Evolutionary conservation across 192 early-diverging fungal species (phyloP).

Genomic region (Lunasporangiospora selenospora): DNA sequence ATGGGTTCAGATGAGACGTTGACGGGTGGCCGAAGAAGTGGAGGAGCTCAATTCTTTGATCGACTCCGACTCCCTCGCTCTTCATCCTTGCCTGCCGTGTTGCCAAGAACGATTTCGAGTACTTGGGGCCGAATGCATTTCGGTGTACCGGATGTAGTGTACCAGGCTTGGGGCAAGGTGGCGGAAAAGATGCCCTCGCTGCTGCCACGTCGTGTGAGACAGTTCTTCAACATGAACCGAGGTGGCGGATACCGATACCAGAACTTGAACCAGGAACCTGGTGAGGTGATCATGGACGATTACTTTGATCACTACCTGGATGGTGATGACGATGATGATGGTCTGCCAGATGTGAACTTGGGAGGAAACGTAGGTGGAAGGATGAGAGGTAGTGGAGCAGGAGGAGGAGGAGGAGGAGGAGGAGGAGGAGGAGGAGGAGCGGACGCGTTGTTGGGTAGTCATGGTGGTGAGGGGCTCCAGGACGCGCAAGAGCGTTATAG

Average conservation of each 20-base stretch:
- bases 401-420: no score
- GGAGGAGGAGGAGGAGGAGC: no score
- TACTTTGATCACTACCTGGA: slow-evolving; percentile 50
- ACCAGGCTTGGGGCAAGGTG: slow-evolving; percentile 36
- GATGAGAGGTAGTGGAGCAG: no score
- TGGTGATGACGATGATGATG: slow-evolving; percentile 35
- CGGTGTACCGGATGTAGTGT: slow-evolving; percentile 22
- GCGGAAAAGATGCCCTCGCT: neutral
- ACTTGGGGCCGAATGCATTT: slow-evolving; percentile 18
- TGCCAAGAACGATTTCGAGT: slow-evolving; percentile 27
- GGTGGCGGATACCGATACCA: slow-evolving; percentile 35
- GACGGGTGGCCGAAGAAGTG: no score
- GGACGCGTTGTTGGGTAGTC: slow-evolving; percentile 6
- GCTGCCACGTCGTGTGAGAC: slow-evolving; percentile 9
- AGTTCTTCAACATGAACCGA: slow-evolving; percentile 15
- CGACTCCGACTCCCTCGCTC: slow-evolving; percentile 31
- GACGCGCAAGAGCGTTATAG: slow-evolving; percentile 41
- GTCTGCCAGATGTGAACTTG: neutral
- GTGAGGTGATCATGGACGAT: slow-evolving; percentile 48
- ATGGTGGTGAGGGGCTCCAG: slow-evolving; percentile 11
- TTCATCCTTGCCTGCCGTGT: slow-evolving; percentile 31
- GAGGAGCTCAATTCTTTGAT: no score
- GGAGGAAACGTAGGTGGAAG: no score
- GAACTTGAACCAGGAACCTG: slow-evolving; percentile 41
- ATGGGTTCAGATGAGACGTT: slow-evolving; percentile 37